Conservation (phyloP, 1,284 basidiomycete genomes). For the Dichomitus squalens region DNA sequence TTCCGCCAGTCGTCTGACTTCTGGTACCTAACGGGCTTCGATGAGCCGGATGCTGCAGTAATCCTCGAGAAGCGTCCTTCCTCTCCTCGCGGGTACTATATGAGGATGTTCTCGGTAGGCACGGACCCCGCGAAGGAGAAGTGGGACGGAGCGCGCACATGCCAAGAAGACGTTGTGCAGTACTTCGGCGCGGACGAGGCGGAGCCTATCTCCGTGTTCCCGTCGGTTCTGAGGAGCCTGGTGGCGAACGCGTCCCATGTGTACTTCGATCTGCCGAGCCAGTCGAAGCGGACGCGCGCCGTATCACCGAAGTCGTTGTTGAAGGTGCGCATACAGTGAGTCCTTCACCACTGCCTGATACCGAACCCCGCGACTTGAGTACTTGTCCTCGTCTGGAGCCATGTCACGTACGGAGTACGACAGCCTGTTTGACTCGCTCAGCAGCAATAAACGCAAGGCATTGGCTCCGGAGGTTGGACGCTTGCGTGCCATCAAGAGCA, state of each 20-base stretch:
- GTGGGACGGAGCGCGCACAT: constrained; percentile 85
- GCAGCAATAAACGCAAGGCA: constrained; percentile 47
- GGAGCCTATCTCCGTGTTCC: constrained; percentile 54
- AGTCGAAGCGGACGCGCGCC: constrained; percentile 13
- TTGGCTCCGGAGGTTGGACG: constrained; percentile 63
- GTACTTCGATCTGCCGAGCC: constrained; percentile 41
- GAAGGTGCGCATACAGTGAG: constrained; percentile 19
- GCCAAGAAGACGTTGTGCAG: constrained; percentile 50
- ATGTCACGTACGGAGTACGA: constrained; percentile 49
- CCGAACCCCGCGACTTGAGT: constrained; percentile 40
- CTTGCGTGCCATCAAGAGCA: constrained; percentile 72
- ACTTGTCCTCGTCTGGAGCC: constrained; percentile 41
- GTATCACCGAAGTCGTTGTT: constrained; percentile 43
- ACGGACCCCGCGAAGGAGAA: constrained; percentile 80
- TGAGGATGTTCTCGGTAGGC: constrained; percentile 87
- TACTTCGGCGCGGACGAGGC: constrained; percentile 82
- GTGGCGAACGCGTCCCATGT: constrained; percentile 40
- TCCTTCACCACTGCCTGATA: not conserved
- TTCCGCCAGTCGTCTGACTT: constrained; percentile 94
- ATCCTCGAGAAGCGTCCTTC: constrained; percentile 79
- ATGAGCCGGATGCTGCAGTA: constrained; percentile 90
- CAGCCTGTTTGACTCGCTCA: constrained; percentile 53
- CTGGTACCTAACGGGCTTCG: constrained; percentile 94
- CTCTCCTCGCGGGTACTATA: constrained; percentile 77
- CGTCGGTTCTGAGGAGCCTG: constrained; percentile 51